Base-by-base conservation (phyloP, 768 basidiomycete genomes). In the Russula dissimulans region DNA sequence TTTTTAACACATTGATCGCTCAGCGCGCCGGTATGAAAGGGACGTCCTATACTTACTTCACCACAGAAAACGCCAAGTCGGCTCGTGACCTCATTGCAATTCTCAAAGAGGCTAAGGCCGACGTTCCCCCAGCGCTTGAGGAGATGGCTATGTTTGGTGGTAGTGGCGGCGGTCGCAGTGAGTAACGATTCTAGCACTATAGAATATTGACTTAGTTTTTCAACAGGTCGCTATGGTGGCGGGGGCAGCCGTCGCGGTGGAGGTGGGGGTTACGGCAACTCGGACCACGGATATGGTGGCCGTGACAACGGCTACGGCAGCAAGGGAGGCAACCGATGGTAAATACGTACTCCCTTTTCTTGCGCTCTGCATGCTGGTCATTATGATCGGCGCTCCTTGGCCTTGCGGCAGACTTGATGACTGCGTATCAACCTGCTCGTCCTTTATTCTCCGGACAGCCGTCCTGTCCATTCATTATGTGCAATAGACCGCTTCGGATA, bases 41-140 rank as follows among this genome's bases (percentile, higher is more conserved):
- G 66, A 86, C 84, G 42, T 91, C 92, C 1, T 95, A 91, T 75
- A 95, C 95, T 7, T 98, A 93, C 79, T 94, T 98, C 76, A 97
- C 93, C 48, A 90, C 95, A 51, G 93, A 97, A 68, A 95, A 97
- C 72, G 85, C 91, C 51, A 97, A 95, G 75, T 84, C 86, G 63
- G 95, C 95, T 26, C 89, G 93, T 43, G 97, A 99, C 69, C 82
- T 99, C 10, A 77, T 97, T 60, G 78, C 73, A 59, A 97, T 98
- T 64, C 75, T 98, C 63, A 77, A 81, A 57, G 94, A 97, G 72
- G 91, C 92, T 22, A 94, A 94, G 70, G 85, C 91, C 14, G 76
- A 77, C 49, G 80, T 97, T 39, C 92, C 95, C 29, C 83, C 91
- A 58, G 91, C 95, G 68, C 78, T 99, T 0, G 88, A 95, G 72